Evolutionary conservation across 106 monocot genomes (phyloP), one percentile per base, ranked within the genome.

Genomic region (Dioscorea zingiberensis): DNA sequence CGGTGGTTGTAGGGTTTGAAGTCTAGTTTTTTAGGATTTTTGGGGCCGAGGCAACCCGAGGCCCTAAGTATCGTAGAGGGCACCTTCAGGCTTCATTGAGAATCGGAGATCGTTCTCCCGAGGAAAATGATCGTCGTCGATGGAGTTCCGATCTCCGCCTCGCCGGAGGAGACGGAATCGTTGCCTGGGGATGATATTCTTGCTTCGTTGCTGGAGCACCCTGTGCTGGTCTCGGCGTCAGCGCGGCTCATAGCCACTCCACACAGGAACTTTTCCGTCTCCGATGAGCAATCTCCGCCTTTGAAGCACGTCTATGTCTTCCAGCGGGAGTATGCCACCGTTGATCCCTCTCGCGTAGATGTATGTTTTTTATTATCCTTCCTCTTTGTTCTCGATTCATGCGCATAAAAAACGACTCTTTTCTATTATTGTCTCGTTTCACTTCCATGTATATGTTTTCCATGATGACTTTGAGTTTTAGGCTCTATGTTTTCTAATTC

Each of bases 311-410:
- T 97, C 0, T 97, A 97, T 69, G 83, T 97, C 14, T 88, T 97
- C 68, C 95, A 91, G 81, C 69, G 59, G 57, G 91, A 97, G 70
- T 97, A 78, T 23, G 91, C 91, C 58, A 91, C 95, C 4, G 95
- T 91, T 2, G 73, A 85, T 70, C 85, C 95, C 63, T 48, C 64
- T 22, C 66, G 73, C 24, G 88, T 95, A 48, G 48, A 91, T 81
- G 95, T 91, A 47, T 29, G 27, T 5, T 18, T 19, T 45, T 4
- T 12, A 7, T 21, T 21, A 0, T 24, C 23, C n/a, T 56, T 12
- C 0, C 23, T 22, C n/a, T 22, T 22, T 25, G 22, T 21, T 12
- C 0, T 21, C 21, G 2, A 56, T 56, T 56, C 12, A 21, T 21
- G 21, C 23, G 23, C 56, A 56, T 56, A 3, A 22, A 23, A 12